A percentile compares a stretch with the other conserved stretches of the same genome.
These are phyloP conservation scores for Xylariaceae sp. DNA, from an alignment of 2,329 filamentous ascomycete species.

Conservation along the genomic window DNA sequence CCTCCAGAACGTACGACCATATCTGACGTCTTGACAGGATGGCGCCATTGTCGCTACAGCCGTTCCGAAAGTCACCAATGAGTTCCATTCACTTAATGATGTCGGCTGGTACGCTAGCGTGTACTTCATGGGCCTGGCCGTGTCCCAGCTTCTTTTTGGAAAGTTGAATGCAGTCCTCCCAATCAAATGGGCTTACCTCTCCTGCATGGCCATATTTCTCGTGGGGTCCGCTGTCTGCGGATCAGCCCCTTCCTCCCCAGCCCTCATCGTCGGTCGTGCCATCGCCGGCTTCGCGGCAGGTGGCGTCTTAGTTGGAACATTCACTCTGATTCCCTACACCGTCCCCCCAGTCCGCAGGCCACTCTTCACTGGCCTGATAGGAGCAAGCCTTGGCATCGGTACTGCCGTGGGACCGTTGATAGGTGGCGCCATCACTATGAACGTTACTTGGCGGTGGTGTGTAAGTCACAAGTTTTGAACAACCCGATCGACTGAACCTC, in stretches of 20 bases:
- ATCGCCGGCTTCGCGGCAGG: slow-evolving; percentile 35
- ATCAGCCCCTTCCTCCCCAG: slow-evolving; percentile 24
- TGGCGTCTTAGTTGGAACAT: slow-evolving; percentile 38
- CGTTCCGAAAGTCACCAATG: slow-evolving; percentile 2
- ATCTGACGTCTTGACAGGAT: not conserved
- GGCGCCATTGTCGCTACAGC: slow-evolving; percentile 8
- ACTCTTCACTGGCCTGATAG: too few relatives aligned
- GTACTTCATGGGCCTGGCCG: slow-evolving; percentile 36
- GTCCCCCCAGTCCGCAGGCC: too few relatives aligned
- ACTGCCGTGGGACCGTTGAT: too few relatives aligned
- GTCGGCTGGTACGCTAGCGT: slow-evolving; percentile 9
- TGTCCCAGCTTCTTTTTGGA: slow-evolving; percentile 35
- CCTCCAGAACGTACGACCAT: too few relatives aligned
- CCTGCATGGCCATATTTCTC: slow-evolving; percentile 36
- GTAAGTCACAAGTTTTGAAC: too few relatives aligned
- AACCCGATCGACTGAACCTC: too few relatives aligned
- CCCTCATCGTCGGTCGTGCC: slow-evolving; percentile 29
- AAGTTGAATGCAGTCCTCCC: slow-evolving; percentile 39
- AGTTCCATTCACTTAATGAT: slow-evolving; percentile 5
- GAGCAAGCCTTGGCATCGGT: too few relatives aligned
- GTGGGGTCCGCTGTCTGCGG: slow-evolving; percentile 37
- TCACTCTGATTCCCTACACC: too few relatives aligned
- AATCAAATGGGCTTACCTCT: slow-evolving; percentile 35
- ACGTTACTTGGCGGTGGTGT: too few relatives aligned
- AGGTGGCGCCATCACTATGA: too few relatives aligned